Evolutionary conservation across 106 monocot species (phyloP).

Genomic region (Posidonia australis): DNA sequence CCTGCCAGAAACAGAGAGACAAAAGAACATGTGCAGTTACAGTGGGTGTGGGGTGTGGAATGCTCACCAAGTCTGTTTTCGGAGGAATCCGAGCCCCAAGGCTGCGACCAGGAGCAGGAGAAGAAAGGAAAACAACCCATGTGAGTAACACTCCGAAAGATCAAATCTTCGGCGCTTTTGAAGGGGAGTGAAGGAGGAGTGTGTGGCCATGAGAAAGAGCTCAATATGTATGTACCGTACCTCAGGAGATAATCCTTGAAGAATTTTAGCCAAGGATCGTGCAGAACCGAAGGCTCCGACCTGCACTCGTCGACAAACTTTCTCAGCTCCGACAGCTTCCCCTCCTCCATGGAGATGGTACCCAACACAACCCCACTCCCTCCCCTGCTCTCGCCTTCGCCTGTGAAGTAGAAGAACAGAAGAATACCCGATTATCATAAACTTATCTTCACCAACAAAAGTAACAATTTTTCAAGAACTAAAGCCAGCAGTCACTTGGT

Average conservation of each 20-base stretch:
- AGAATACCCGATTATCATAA: too few species aligned
- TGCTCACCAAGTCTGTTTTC: constrained; percentile 6
- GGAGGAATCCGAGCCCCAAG: constrained; percentile 17
- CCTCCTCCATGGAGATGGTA: too few species aligned
- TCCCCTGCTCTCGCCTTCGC: too few species aligned
- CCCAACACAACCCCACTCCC: too few species aligned
- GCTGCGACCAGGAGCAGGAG: constrained; percentile 2
- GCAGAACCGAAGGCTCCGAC: constrained; percentile 15
- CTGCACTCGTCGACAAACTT: constrained; percentile 16
- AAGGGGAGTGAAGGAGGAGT: neutral
- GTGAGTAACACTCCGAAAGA: too few species aligned
- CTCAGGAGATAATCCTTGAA: constrained; percentile 20
- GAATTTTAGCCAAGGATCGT: constrained; percentile 18
- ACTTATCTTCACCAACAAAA: too few species aligned
- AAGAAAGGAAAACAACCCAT: too few species aligned
- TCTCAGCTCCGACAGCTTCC: constrained; percentile 4
- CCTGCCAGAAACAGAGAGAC: constrained; percentile 3
- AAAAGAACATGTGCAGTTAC: neutral
- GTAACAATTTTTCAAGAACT: too few species aligned
- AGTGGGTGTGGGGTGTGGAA: neutral
- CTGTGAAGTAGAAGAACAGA: too few species aligned
- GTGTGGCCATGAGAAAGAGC: neutral
- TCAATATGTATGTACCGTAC: neutral
- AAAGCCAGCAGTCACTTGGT: too few species aligned
- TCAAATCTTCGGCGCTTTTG: too few species aligned